A percentile compares a stretch with the other conserved stretches of the same genome.
phyloP scores from a whole-genome alignment of 805 yeast genomes.

The Zygoascus tannicola region DNA sequence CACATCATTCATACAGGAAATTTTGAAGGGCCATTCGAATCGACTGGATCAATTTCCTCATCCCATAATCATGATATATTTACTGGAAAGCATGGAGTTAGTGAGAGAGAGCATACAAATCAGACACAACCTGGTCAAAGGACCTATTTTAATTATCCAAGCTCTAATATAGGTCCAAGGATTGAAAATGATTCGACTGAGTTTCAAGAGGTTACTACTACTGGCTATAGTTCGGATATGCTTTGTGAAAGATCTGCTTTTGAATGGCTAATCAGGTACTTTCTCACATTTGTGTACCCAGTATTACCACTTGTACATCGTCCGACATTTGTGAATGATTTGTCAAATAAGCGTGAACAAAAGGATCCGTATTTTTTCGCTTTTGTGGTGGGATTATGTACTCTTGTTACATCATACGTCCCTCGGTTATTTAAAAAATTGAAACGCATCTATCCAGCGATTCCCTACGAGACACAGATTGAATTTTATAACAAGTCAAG shows the following conservation, averaged over 20 bases:
- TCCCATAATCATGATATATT: too few relatives aligned
- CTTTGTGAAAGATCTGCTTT: constrained; percentile 5
- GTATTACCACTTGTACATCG: constrained; percentile 12
- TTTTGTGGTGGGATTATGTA: constrained; percentile 7
- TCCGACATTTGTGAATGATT: constrained; percentile 12
- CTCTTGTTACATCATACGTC: constrained; percentile 8
- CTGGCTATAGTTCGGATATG: constrained; percentile 1
- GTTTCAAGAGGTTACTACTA: too few relatives aligned
- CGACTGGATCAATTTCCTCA: too few relatives aligned
- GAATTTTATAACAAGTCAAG: not conserved
- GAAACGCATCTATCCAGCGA: constrained; percentile 8
- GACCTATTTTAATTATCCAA: too few relatives aligned
- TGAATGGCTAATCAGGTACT: constrained; percentile 4
- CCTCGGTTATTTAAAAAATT: constrained; percentile 10
- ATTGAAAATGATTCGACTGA: too few relatives aligned
- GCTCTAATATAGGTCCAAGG: too few relatives aligned
- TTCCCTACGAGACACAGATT: constrained; percentile 4
- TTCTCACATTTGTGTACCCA: constrained; percentile 9
- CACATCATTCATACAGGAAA: too few relatives aligned
- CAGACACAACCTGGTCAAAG: too few relatives aligned
- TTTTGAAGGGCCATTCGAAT: too few relatives aligned
- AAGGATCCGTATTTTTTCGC: constrained; percentile 11
- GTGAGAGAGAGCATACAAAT: too few relatives aligned
- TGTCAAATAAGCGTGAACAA: constrained; percentile 8
- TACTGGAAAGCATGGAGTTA: too few relatives aligned